phyloP scores from a whole-genome alignment of 371 early-diverging fungal genomes.

The Smittium culicis region DNA sequence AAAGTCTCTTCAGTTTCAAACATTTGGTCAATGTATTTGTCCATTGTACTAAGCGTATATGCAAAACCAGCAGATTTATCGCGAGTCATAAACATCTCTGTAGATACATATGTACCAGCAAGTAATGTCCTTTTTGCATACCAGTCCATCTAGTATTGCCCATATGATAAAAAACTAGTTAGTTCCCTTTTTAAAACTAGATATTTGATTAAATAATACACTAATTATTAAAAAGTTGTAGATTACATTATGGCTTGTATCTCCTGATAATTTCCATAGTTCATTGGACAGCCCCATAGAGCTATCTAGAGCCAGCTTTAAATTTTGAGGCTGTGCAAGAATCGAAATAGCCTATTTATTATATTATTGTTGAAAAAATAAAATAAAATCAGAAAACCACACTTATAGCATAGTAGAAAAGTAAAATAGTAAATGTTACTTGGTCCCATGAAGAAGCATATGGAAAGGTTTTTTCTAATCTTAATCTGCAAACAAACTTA shows the following conservation, averaged over 20 bases:
- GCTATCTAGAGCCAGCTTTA: slow-evolving; percentile 48
- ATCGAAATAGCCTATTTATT: slow-evolving; percentile 54
- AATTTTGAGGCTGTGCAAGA: slow-evolving; percentile 64
- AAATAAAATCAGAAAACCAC: slow-evolving; percentile 4
- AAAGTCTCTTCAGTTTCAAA: not conserved
- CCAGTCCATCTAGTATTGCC: too few species aligned
- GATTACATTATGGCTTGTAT: slow-evolving; percentile 41
- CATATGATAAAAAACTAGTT: not conserved
- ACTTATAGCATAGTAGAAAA: too few species aligned
- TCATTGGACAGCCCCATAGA: slow-evolving; percentile 63
- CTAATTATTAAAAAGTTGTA: not conserved
- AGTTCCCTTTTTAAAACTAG: not conserved
- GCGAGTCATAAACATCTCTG: not conserved
- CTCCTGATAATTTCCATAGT: slow-evolving; percentile 79
- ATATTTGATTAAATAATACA: not conserved
- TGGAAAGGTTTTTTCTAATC: slow-evolving; percentile 60
- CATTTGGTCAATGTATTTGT: not conserved
- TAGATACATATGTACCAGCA: not conserved
- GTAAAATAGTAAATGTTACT: slow-evolving; percentile 32
- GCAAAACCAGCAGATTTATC: slow-evolving; percentile 1
- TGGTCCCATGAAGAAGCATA: slow-evolving; percentile 67
- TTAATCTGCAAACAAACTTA: slow-evolving; percentile 43
- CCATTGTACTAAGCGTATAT: not conserved
- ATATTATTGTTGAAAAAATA: not conserved
- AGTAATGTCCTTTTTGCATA: slow-evolving; percentile 3